A percentile compares a stretch with the other conserved stretches of the same genome.
phyloP scores from a whole-genome alignment of 2,329 filamentous ascomycete genomes.

The Sarocladium oryzae region DNA sequence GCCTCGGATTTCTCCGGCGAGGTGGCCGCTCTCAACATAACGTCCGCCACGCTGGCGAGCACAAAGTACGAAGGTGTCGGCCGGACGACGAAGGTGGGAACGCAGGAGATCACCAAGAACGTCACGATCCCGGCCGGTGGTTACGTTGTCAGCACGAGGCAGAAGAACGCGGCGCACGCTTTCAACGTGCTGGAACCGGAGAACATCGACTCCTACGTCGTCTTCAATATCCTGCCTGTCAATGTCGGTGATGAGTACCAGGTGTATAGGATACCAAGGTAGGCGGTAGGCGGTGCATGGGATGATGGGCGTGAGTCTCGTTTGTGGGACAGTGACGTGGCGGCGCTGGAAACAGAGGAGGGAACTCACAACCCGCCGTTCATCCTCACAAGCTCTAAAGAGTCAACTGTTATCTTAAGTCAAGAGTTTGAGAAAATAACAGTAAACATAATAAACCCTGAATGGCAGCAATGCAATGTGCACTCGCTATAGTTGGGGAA shows the following conservation, averaged over 20 bases:
- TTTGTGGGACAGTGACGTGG: too few species aligned
- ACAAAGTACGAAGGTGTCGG: slow-evolving; percentile 22
- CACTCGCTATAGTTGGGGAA: not conserved
- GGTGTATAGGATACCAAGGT: slow-evolving; percentile 18
- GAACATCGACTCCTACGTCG: slow-evolving; percentile 26
- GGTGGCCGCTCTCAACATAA: slow-evolving; percentile 21
- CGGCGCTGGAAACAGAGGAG: too few species aligned
- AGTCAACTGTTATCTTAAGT: too few species aligned
- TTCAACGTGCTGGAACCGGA: slow-evolving; percentile 25
- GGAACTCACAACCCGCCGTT: too few species aligned
- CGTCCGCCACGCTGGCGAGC: slow-evolving; percentile 12
- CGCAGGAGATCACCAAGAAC: slow-evolving; percentile 14
- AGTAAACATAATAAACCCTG: too few species aligned
- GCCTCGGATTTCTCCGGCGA: slow-evolving; percentile 17
- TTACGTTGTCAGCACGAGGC: slow-evolving; percentile 23
- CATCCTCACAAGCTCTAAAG: too few species aligned
- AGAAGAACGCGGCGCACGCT: slow-evolving; percentile 23
- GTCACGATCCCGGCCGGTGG: slow-evolving; percentile 21
- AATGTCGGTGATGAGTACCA: slow-evolving; percentile 24
- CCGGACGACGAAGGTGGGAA: slow-evolving; percentile 15
- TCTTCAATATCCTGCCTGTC: slow-evolving; percentile 23
- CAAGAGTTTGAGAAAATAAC: too few species aligned
- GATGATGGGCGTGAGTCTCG: too few species aligned
- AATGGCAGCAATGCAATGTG: too few species aligned
- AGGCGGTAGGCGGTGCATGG: too few species aligned